These are phyloP conservation scores for Cystofilobasidium bisporidii DNA, from an alignment of 768 basidiomycete species.

Conservation along the genomic window DNA sequence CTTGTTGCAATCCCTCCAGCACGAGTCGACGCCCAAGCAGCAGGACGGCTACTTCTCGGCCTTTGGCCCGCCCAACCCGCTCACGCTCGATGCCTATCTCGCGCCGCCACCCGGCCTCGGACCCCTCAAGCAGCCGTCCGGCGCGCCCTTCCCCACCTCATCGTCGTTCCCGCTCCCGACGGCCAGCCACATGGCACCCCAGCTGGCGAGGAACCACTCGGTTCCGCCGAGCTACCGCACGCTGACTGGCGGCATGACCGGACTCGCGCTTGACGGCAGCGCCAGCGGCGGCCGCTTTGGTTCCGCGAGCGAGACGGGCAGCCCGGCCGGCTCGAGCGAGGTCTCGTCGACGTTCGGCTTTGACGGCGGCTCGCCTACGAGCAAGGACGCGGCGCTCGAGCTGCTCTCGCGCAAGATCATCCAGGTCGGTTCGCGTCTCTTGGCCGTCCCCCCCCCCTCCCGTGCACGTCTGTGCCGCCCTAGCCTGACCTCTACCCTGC, in stretches of 20 bases:
- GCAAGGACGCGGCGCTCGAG: conserved; percentile 21
- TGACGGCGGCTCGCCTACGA: not conserved
- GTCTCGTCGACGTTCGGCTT: not conserved
- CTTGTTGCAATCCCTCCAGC: not conserved
- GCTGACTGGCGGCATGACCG: not conserved
- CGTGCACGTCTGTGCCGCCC: too few species aligned
- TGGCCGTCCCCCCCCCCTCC: too few species aligned
- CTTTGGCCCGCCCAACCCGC: not conserved
- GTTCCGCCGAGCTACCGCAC: too few species aligned
- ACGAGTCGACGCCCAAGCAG: not conserved
- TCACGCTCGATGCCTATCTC: not conserved
- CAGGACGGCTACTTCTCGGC: not conserved
- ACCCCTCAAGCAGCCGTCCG: too few species aligned
- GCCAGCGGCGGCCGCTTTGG: not conserved
- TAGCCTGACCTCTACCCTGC: too few species aligned
- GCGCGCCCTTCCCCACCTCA: too few species aligned
- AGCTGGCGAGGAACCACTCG: too few species aligned
- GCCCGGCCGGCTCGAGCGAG: not conserved
- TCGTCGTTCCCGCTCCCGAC: too few species aligned
- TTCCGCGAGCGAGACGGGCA: not conserved
- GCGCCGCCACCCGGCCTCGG: not conserved
- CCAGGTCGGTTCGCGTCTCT: conserved; percentile 6
- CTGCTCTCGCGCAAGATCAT: conserved; percentile 20
- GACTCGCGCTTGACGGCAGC: not conserved
- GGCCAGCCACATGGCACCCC: too few species aligned